phyloP scores from a whole-genome alignment of 176 grass and related monocot species.

The Triticum dicoccoides region DNA sequence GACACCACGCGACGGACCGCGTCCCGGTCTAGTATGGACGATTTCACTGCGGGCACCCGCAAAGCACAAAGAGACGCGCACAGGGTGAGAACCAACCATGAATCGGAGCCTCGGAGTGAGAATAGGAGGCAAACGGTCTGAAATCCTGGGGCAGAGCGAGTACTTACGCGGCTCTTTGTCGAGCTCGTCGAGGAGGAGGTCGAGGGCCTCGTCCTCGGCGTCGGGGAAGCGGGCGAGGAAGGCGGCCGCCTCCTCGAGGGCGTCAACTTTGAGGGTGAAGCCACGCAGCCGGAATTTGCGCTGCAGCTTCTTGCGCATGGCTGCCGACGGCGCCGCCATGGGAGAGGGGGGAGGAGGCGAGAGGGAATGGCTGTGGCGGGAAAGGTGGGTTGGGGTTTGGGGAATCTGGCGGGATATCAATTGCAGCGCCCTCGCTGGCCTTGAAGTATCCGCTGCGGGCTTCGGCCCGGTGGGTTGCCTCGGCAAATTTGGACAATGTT shows the following conservation, averaged over 20 bases:
- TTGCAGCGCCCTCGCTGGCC: neutral
- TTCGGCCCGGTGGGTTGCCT: neutral
- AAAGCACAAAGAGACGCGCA: neutral
- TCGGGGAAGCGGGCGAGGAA: conserved; percentile 73
- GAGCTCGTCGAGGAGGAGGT: conserved; percentile 77
- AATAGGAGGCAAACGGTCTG: neutral
- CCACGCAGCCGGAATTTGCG: conserved; percentile 78
- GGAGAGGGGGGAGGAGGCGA: neutral
- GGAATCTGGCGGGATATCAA: conserved; percentile 29
- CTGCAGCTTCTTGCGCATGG: conserved; percentile 69
- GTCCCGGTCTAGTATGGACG: conserved; percentile 43
- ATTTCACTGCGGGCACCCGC: conserved; percentile 37
- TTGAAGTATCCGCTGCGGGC: neutral
- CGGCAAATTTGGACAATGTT: neutral
- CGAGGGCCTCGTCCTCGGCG: conserved; percentile 81
- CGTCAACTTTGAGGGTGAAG: conserved; percentile 86
- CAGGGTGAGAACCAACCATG: neutral
- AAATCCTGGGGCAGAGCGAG: neutral
- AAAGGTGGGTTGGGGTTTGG: neutral
- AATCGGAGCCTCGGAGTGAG: neutral
- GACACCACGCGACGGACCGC: conserved; percentile 58
- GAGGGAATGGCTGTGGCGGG: conserved; percentile 36
- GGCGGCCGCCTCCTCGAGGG: conserved; percentile 66
- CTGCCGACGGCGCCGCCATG: conserved; percentile 51
- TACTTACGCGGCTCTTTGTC: conserved; percentile 57